Evolutionary conservation across 257 asterid genomes (phyloP).

Genomic region (Cinchona pubescens): DNA sequence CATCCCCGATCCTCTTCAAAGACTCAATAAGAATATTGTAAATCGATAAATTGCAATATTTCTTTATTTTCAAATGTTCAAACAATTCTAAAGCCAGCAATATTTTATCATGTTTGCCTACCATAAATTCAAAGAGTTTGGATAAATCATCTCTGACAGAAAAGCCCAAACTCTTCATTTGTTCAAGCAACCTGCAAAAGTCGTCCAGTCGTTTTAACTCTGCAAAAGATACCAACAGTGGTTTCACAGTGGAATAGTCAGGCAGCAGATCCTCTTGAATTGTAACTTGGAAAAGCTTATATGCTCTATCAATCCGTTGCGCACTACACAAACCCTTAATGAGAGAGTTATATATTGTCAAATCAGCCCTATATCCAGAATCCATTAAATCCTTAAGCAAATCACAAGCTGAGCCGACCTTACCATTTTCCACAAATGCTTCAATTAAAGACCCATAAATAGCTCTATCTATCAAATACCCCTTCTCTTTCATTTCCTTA

Average conservation of each 20-base stretch:
- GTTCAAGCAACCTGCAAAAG: conserved; percentile 59
- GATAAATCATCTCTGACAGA: conserved; percentile 43
- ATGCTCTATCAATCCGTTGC: conserved; percentile 63
- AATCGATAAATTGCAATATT: conserved; percentile 41
- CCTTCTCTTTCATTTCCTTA: conserved; percentile 77
- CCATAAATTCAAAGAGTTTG: conserved; percentile 54
- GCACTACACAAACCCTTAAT: conserved; percentile 72
- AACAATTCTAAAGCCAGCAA: conserved; percentile 58
- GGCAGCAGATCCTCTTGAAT: conserved; percentile 82
- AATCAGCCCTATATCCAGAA: conserved; percentile 89
- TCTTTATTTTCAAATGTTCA: conserved; percentile 47
- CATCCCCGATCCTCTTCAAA: conserved; percentile 52
- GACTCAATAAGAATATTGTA: conserved; percentile 75
- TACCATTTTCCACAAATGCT: conserved; percentile 71
- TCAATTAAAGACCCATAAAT: conserved; percentile 80
- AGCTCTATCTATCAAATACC: conserved; percentile 70
- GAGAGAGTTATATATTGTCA: conserved; percentile 71
- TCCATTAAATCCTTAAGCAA: conserved; percentile 82
- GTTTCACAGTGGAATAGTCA: conserved; percentile 61
- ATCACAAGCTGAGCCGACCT: conserved; percentile 73
- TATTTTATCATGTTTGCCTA: conserved; percentile 37
- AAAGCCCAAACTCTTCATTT: conserved; percentile 53
- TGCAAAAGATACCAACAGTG: conserved; percentile 63
- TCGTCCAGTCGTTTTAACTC: conserved; percentile 65
- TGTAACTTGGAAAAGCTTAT: conserved; percentile 66